Conservation (phyloP, 805 yeast genomes). For the Candida quercuum region DNA sequence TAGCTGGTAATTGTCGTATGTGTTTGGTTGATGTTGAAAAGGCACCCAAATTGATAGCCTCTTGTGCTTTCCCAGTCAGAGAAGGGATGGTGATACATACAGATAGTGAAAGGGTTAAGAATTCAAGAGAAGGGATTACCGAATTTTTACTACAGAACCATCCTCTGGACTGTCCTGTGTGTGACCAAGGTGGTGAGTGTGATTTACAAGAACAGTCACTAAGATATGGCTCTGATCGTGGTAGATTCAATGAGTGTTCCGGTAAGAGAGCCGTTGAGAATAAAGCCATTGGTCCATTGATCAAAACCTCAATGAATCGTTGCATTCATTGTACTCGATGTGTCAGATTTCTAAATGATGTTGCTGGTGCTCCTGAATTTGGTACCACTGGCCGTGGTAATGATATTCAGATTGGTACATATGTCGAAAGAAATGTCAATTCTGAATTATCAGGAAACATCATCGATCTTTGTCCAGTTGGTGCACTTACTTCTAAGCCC, state of each 20-base stretch:
- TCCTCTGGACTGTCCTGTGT: constrained; percentile 88
- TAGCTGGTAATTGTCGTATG: constrained; percentile 94
- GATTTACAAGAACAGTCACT: constrained; percentile 84
- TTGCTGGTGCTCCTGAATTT: constrained; percentile 89
- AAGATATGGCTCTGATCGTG: constrained; percentile 82
- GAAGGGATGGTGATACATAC: constrained; percentile 86
- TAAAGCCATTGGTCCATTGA: constrained; percentile 84
- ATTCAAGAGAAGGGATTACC: constrained; percentile 86
- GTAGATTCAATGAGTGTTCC: constrained; percentile 72
- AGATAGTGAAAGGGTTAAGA: constrained; percentile 67
- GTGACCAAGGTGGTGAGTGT: constrained; percentile 95
- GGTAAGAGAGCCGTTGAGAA: constrained; percentile 91
- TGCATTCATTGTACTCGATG: constrained; percentile 92
- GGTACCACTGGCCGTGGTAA: constrained; percentile 90
- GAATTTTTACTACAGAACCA: constrained; percentile 85
- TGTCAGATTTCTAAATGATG: constrained; percentile 83
- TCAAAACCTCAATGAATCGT: constrained; percentile 87
- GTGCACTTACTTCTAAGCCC: constrained; percentile 86
- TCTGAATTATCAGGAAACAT: constrained; percentile 84
- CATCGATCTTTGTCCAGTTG: constrained; percentile 86
- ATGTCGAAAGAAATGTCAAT: constrained; percentile 77
- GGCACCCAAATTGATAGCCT: constrained; percentile 85
- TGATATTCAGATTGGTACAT: constrained; percentile 88
- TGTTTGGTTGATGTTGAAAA: constrained; percentile 86
- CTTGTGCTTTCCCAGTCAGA: constrained; percentile 90